A percentile compares a stretch with the other conserved stretches of the same genome.
phyloP scores from a whole-genome alignment of 805 yeast species.

The Yarrowia osloensis region DNA sequence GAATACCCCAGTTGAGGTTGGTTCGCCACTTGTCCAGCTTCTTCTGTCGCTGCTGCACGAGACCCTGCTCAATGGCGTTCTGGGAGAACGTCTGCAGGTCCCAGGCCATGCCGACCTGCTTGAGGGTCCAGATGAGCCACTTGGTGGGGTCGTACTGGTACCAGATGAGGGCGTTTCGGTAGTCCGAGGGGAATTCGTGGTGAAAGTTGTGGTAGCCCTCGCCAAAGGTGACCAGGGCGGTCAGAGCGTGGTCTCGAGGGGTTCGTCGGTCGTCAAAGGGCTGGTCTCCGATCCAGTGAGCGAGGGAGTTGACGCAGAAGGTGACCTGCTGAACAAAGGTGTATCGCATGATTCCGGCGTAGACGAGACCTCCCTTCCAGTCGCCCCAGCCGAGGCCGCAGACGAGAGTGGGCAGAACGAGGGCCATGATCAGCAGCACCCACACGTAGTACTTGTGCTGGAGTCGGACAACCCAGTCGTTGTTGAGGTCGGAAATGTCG shows the following conservation, averaged over 20 bases:
- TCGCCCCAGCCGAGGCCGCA: constrained; percentile 73
- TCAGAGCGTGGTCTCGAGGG: constrained; percentile 65
- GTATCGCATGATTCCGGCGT: constrained; percentile 75
- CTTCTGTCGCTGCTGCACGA: constrained; percentile 81
- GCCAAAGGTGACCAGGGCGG: constrained; percentile 74
- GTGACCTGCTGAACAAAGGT: constrained; percentile 77
- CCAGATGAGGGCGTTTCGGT: constrained; percentile 70
- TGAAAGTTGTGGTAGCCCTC: constrained; percentile 93
- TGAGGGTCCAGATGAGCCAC: constrained; percentile 60
- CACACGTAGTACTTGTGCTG: constrained; percentile 72
- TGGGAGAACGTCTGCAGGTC: constrained; percentile 58
- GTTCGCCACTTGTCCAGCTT: constrained; percentile 74
- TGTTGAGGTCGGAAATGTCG: constrained; percentile 65
- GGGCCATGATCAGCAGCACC: constrained; percentile 53
- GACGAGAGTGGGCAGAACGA: constrained; percentile 64
- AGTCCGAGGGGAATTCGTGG: constrained; percentile 93
- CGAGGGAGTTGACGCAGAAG: constrained; percentile 75
- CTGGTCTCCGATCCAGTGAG: constrained; percentile 75
- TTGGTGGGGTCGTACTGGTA: constrained; percentile 87
- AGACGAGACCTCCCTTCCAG: constrained; percentile 72
- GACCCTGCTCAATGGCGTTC: constrained; percentile 66
- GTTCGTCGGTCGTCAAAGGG: constrained; percentile 76
- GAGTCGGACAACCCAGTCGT: constrained; percentile 57
- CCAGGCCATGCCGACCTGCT: constrained; percentile 58
- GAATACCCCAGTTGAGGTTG: constrained; percentile 90